A percentile compares a stretch with the other conserved stretches of the same genome.
Evolutionary conservation across 306 rosid genomes (phyloP).

Genomic region (Mimosa pudica): DNA sequence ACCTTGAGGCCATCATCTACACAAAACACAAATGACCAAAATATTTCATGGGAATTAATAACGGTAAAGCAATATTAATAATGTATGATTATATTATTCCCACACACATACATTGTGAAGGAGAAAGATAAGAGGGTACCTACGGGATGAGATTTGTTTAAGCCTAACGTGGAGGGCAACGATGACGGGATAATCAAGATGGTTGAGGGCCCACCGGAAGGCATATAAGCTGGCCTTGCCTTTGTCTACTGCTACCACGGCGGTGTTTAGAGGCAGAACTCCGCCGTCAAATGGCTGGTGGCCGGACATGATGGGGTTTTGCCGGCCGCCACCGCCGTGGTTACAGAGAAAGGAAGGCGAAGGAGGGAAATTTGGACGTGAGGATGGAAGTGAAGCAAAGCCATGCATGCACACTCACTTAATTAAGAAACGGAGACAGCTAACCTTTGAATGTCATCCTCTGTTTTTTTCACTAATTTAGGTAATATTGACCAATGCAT

Average conservation of each 20-base stretch:
- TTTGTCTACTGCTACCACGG: slow-evolving; percentile 79
- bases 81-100: no score
- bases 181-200: slow-evolving; percentile 58
- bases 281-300: slow-evolving; percentile 35
- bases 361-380: neutral
- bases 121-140: slow-evolving; percentile 61
- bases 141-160: slow-evolving; percentile 61
- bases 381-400: neutral
- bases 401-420: slow-evolving; percentile 29
- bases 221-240: slow-evolving; percentile 78
- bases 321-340: slow-evolving; percentile 8
- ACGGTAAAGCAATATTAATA: neutral
- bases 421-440: slow-evolving; percentile 38
- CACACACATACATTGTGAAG: neutral
- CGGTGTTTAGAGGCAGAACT: slow-evolving; percentile 45
- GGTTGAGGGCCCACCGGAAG: slow-evolving; percentile 82
- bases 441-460: slow-evolving; percentile 25
- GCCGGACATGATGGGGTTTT: slow-evolving; percentile 36
- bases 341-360: neutral
- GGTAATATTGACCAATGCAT: slow-evolving; percentile 38
- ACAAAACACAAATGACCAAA: neutral
- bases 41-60: neutral
- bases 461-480: slow-evolving; percentile 49
- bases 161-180: slow-evolving; percentile 66
- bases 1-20: slow-evolving; percentile 57